Conservation (phyloP, 345 rosid genomes). For the Salix dunnii region DNA sequence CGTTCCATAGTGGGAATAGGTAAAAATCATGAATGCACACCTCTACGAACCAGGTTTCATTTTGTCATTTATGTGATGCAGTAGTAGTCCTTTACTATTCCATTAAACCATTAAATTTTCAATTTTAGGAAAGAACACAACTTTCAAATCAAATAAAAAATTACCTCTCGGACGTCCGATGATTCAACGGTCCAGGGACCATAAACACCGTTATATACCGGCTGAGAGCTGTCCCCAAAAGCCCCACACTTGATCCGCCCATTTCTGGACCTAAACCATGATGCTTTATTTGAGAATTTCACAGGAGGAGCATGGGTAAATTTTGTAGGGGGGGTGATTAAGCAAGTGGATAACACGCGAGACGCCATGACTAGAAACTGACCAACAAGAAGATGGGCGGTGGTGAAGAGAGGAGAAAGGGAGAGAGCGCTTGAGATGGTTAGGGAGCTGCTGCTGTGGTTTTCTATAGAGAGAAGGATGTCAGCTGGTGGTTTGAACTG, state of each 20-base stretch:
- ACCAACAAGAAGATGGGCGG: no score
- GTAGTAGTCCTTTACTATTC: no score
- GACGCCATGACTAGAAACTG: constrained; percentile 6
- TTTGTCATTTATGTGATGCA: no score
- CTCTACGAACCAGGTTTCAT: no score
- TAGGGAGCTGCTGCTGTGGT: no score
- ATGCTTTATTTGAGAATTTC: background rate
- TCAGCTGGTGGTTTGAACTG: no score
- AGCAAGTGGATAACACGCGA: background rate
- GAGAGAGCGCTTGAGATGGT: no score
- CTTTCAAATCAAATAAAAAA: background rate
- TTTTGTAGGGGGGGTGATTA: background rate
- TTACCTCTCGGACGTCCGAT: constrained; percentile 83
- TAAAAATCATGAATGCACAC: no score
- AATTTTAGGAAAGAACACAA: background rate
- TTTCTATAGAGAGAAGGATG: no score
- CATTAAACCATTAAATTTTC: background rate
- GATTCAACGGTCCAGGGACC: constrained; percentile 84
- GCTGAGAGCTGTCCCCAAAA: constrained; percentile 45
- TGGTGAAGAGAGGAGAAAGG: no score
- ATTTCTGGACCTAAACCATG: background rate
- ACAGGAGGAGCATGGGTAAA: background rate
- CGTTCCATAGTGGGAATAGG: no score
- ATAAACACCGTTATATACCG: constrained; percentile 67
- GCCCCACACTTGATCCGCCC: constrained; percentile 35